Evolutionary conservation across 306 rosid genomes (phyloP).

Genomic region (Ormosia semicastrata): DNA sequence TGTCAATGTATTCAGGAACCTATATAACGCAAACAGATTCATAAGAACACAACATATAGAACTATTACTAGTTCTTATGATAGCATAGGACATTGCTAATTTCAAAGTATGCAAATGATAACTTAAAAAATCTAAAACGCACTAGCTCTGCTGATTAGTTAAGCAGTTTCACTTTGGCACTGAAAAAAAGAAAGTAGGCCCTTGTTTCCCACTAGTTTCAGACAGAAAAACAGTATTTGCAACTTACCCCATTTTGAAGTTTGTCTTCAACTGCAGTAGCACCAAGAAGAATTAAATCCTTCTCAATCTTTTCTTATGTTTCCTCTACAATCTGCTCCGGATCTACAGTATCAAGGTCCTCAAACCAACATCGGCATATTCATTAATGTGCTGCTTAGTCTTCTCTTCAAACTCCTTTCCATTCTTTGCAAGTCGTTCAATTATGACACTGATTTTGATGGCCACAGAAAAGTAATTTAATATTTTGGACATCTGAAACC

Average conservation of each 20-base stretch:
- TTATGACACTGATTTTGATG: slow-evolving; percentile 76
- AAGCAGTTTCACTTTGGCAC: neutral
- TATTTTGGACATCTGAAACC: slow-evolving; percentile 3
- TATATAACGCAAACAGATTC: slow-evolving; percentile 33
- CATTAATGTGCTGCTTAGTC: slow-evolving; percentile 66
- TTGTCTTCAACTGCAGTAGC: slow-evolving; percentile 99
- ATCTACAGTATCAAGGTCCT: slow-evolving; percentile 85
- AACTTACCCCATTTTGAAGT: slow-evolving; percentile 89
- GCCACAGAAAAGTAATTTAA: slow-evolving; percentile 7
- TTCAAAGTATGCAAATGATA: neutral
- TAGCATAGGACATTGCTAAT: neutral
- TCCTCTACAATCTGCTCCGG: slow-evolving; percentile 74
- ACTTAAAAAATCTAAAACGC: neutral
- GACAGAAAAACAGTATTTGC: neutral
- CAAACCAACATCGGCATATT: slow-evolving; percentile 96
- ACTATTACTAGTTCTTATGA: neutral
- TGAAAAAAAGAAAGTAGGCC: neutral
- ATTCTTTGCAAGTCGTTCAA: slow-evolving; percentile 76
- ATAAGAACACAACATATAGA: slow-evolving; percentile 16
- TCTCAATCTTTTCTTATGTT: slow-evolving; percentile 68
- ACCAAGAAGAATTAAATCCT: slow-evolving; percentile 91
- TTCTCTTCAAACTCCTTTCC: slow-evolving; percentile 81
- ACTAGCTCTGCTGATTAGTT: neutral
- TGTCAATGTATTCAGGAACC: slow-evolving; percentile 99
- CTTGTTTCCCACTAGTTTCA: neutral